These are phyloP conservation scores for Aphanomyces invadans DNA, from an alignment of 352 stramenopile species.

Conservation along the genomic window DNA sequence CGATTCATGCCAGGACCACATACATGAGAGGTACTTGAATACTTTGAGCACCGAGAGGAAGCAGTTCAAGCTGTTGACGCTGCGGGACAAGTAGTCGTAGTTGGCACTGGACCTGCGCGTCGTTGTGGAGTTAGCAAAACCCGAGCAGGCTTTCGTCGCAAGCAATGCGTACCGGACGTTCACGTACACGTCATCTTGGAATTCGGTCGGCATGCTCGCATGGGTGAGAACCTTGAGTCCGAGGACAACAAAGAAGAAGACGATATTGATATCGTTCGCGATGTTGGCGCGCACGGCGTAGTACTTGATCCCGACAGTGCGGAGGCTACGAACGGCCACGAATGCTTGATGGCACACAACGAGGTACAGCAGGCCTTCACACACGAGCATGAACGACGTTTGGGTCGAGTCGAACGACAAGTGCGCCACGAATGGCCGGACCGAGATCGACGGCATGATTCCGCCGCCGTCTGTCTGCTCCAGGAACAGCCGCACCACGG, in stretches of 20 bases:
- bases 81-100: slow-evolving; percentile 18
- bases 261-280: slow-evolving; percentile 20
- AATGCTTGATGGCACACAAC: slow-evolving; percentile 14
- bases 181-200: slow-evolving; percentile 13
- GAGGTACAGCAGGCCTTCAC: slow-evolving; percentile 3
- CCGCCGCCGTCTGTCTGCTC: slow-evolving; percentile 18
- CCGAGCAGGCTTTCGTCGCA: too few species aligned
- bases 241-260: slow-evolving; percentile 18
- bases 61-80: slow-evolving; percentile 21
- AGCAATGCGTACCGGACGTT: slow-evolving; percentile 20
- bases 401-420: background rate
- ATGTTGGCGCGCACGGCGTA: slow-evolving; percentile 11
- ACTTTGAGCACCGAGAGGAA: slow-evolving; percentile 23
- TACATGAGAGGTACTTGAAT: slow-evolving; percentile 21
- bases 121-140: too few species aligned
- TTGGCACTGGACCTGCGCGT: slow-evolving; percentile 10
- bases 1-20: background rate
- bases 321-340: background rate
- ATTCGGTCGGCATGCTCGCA: background rate
- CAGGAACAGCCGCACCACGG: slow-evolving; percentile 19
- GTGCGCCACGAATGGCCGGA: background rate
- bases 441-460: background rate
- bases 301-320: slow-evolving; percentile 9
- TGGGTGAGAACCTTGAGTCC: background rate
- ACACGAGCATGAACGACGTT: background rate